Conservation (phyloP, 148 eudicot species). For the Vaccinium vitisidaea region DNA sequence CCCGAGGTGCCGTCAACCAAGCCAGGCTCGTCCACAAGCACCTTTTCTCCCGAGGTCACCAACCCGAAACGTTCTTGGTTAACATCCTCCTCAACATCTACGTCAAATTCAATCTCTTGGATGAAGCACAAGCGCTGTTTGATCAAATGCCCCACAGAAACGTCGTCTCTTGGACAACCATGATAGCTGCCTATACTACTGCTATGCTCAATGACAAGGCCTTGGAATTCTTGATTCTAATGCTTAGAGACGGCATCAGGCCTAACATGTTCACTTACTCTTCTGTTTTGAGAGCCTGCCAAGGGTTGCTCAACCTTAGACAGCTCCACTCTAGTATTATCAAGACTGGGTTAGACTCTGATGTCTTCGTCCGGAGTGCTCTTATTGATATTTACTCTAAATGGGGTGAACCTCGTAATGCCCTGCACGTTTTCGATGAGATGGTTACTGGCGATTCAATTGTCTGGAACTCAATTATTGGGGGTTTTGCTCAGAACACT, state of each 20-base stretch:
- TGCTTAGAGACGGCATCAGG: constrained; percentile 10
- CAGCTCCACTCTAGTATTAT: constrained; percentile 15
- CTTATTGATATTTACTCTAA: constrained; percentile 14
- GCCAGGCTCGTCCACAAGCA: constrained; percentile 10
- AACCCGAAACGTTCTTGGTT: constrained; percentile 3
- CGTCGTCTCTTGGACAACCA: constrained; percentile 8
- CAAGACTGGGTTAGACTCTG: constrained; percentile 13
- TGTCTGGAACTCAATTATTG: constrained; percentile 21
- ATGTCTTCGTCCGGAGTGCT: constrained; percentile 19
- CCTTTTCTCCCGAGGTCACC: constrained; percentile 15
- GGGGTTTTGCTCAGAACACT: constrained; percentile 14
- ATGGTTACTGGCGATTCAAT: constrained; percentile 6
- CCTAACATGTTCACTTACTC: constrained; percentile 19
- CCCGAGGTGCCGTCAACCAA: background rate
- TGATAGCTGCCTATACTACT: constrained; percentile 8
- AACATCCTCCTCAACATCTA: constrained; percentile 3
- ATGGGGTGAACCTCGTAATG: constrained; percentile 9
- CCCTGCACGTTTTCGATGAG: constrained; percentile 11
- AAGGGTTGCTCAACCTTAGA: constrained; percentile 9
- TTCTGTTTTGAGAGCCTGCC: constrained; percentile 18
- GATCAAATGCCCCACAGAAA: constrained; percentile 14
- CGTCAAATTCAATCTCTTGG: constrained; percentile 7
- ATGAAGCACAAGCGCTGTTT: constrained; percentile 4
- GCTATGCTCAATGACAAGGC: constrained; percentile 7
- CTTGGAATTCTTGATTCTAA: constrained; percentile 1